A percentile compares a stretch with the other conserved stretches of the same genome.
phyloP scores from a whole-genome alignment of 768 basidiomycete species.

The Tylopilus vinaceipallidus region DNA sequence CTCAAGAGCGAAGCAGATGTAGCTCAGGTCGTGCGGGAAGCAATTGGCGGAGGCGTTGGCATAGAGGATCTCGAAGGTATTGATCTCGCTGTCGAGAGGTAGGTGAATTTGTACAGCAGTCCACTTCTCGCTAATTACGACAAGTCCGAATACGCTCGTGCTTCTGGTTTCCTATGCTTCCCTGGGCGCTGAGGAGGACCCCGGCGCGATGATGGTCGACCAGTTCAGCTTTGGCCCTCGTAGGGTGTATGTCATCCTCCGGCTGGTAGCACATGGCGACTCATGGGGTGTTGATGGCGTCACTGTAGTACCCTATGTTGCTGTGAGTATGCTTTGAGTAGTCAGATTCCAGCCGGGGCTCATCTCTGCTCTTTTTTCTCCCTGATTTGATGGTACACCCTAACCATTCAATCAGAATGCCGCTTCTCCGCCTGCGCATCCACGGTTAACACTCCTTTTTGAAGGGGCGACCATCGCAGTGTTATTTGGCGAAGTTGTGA shows the following conservation, averaged over 20 bases:
- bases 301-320: conserved; percentile 70
- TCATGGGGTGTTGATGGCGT: conserved; percentile 36
- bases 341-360: not conserved
- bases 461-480: conserved; percentile 58
- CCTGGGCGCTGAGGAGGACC: conserved; percentile 40
- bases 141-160: conserved; percentile 51
- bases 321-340: conserved; percentile 44
- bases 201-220: conserved; percentile 33
- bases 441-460: conserved; percentile 60
- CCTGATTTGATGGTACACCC: not conserved
- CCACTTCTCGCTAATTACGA: conserved; percentile 12
- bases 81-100: conserved; percentile 66
- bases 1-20: conserved; percentile 56
- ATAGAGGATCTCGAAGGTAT: conserved; percentile 71
- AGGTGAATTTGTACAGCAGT: conserved; percentile 12
- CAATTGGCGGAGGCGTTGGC: conserved; percentile 45
- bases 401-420: conserved; percentile 45
- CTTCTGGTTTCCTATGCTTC: conserved; percentile 70
- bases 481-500: conserved; percentile 76
- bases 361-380: not conserved
- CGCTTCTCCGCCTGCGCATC: conserved; percentile 68
- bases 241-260: conserved; percentile 63
- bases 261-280: conserved; percentile 36
- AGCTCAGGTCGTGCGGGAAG: conserved; percentile 44
- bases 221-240: conserved; percentile 46